Evolutionary conservation across 1,139 yeast species (phyloP).

Genomic region (Suhomyces panamericanus): DNA sequence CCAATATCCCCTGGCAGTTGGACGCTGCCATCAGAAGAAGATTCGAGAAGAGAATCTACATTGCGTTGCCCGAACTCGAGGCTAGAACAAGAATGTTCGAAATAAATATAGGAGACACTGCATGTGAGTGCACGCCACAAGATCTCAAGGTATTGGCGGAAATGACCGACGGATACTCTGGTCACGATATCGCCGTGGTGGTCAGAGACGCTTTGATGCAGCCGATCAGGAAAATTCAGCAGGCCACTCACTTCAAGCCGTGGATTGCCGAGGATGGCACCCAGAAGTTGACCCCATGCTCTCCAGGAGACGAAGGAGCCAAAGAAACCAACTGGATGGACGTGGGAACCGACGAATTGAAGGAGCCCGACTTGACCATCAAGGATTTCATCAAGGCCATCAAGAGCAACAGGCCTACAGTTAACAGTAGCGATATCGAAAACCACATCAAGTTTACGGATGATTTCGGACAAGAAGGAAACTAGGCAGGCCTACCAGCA

Average conservation of each 20-base stretch:
- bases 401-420: constrained; percentile 91
- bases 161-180: constrained; percentile 97
- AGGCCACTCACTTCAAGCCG: constrained; percentile 90
- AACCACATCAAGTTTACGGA: constrained; percentile 86
- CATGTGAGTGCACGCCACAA: constrained; percentile 70
- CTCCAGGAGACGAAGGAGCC: constrained; percentile 92
- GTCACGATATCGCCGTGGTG: constrained; percentile 95
- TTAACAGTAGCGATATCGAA: constrained; percentile 75
- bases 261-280: constrained; percentile 40
- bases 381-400: constrained; percentile 94
- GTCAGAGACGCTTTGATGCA: constrained; percentile 98
- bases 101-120: constrained; percentile 86
- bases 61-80: constrained; percentile 88
- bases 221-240: constrained; percentile 93
- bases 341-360: constrained; percentile 81
- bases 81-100: constrained; percentile 95
- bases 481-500: constrained; percentile 32
- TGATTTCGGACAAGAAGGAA: constrained; percentile 98
- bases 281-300: constrained; percentile 78
- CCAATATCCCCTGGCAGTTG: constrained; percentile 98
- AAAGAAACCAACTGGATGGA: constrained; percentile 92
- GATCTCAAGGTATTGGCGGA: constrained; percentile 82
- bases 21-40: constrained; percentile 98
- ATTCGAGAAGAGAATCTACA: constrained; percentile 92
- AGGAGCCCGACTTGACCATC: constrained; percentile 85